Base-by-base conservation (phyloP, 306 rosid species). In the Rubus parviflorus region DNA sequence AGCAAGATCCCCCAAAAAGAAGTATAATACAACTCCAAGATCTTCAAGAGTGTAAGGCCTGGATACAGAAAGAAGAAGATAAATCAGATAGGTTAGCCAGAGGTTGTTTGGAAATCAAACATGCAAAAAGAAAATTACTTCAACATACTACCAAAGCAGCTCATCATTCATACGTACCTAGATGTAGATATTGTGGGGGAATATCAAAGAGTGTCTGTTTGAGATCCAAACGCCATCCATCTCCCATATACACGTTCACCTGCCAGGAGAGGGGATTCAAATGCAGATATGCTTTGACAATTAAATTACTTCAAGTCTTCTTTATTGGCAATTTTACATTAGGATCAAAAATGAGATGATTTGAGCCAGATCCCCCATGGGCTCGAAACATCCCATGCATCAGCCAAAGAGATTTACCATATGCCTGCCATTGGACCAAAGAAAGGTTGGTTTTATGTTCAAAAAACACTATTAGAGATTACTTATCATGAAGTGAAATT, bases 311-410 rank as follows among this genome's bases (percentile, higher is more conserved):
- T 30, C 35, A 83, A 74, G 90, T 89, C 82, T 66, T 86, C 85
- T 76, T 89, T 66, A 84, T 87, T 54, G 75, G 82, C 67, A 79
- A 43, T 38, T 84, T 57, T 11, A 72, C 68, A 84, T 76, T 84
- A 62, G 90, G 89, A 72, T 86, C 81, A 80, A 82, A 84, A 46
- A 84, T 77, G 62, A 76, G 80, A 75, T 81, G 25, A 63, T 83
- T 70, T 65, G 79, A 89, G 35, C 90, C 90, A 68, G 90, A 89
- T 57, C 86, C 85, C 2, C 92, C 90, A 68, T 89, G 86, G 64
- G 90, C 73, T 79, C 85, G 78, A 51, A 89, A 89, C 90, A 89
- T 89, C 75, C 92, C 92, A 56, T 89, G 86, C 92, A 89, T 89
- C 76, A 82, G 61, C 92, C 90, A 89, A 3, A 86, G 85, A 78